Evolutionary conservation across 768 basidiomycete species (phyloP), one percentile per base, ranked within the genome.

Genomic region (Trichaptum fuscoviolaceum): DNA sequence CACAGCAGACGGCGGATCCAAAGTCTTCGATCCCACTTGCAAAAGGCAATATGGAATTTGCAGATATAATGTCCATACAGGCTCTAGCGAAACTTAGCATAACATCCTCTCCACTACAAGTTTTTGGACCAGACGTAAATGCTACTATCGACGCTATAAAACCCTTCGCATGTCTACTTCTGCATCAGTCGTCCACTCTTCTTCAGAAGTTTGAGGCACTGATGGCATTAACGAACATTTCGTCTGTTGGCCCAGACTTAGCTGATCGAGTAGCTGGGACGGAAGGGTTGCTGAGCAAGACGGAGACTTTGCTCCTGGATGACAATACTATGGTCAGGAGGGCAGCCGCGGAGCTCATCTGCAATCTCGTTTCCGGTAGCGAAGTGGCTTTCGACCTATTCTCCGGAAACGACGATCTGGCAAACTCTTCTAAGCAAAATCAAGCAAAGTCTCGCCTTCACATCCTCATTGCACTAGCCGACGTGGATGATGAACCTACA

Each of bases 151-250:
- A 98, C 73, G 87, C 87, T n/a, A 87, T 97, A 65, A 84, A 89
- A 1, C 95, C 95, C 0, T 81, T 99, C 63, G 85, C 90, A 9
- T 73, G 87, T 30, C 79, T 97, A 65, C 81, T 99, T 36, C 84
- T 86, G 57, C 87, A 91, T 72, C 77, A 86, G 0, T 82, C 85
- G 0, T 85, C 93, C 9, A 88, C 78, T 60, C 83, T 91, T 35
- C 79, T 99, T 7, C 94, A 97, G 73, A 84, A 85, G 57, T 99
- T 99, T 72, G 97, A 99, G 76, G 87, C 88, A 3, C 81, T 96
- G 71, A 98, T 99, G 96, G 96, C 95, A 0, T 82, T 99, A 64
- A 99, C 97, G 8, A 99, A 99, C 74, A 78, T 99, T 58, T 89
- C 96, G 0, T 95, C 95, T 20, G 83, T 92, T 63, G 85, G 84